phyloP scores from a whole-genome alignment of 2,329 filamentous ascomycete species.

The Hypocrella siamensis region DNA sequence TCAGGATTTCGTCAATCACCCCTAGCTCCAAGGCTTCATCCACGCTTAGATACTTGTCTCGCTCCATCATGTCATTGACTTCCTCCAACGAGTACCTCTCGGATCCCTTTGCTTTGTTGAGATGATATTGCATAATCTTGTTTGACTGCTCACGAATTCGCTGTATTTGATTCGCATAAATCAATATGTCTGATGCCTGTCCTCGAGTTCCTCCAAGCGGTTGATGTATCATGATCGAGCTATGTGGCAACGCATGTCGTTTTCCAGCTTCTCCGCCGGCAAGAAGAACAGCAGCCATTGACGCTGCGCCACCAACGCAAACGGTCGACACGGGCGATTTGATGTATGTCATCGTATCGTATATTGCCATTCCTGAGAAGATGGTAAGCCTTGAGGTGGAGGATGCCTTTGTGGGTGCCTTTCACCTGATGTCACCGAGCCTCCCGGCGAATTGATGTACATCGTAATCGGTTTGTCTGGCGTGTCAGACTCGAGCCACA shows the following conservation, averaged over 20 bases:
- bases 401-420: no score
- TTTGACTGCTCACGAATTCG: constrained; percentile 75
- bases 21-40: constrained; percentile 80
- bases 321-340: constrained; percentile 85
- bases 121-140: constrained; percentile 71
- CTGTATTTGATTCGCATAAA: constrained; percentile 94
- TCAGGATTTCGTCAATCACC: constrained; percentile 80
- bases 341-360: constrained; percentile 98
- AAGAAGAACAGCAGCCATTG: constrained; percentile 83
- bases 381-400: constrained; percentile 5
- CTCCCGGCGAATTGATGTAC: constrained; percentile 95
- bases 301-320: constrained; percentile 85
- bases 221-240: constrained; percentile 93
- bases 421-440: constrained; percentile 65
- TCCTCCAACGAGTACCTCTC: constrained; percentile 69
- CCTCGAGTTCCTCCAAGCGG: constrained; percentile 60
- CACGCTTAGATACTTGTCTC: constrained; percentile 86
- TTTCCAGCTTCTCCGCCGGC: constrained; percentile 75
- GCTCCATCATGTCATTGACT: constrained; percentile 90
- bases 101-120: constrained; percentile 60
- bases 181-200: constrained; percentile 70
- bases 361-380: constrained; percentile 62
- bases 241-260: constrained; percentile 81
- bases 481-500: constrained; percentile 95
- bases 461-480: constrained; percentile 90